These are phyloP conservation scores for Entomortierella beljakovae DNA, from an alignment of 192 early-diverging fungal species.

Conservation along the genomic window DNA sequence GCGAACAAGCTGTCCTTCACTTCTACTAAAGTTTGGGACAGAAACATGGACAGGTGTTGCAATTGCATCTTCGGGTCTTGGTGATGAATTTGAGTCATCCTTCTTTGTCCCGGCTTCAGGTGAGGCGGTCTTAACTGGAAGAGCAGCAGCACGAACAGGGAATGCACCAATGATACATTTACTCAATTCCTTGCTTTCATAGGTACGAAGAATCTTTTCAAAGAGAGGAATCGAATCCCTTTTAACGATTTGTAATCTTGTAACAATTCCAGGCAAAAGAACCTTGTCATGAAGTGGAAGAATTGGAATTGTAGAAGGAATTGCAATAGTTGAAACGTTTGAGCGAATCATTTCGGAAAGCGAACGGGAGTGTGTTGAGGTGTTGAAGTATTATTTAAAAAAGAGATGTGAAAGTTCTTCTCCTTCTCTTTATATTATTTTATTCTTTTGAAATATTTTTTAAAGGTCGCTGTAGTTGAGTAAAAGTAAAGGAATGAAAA, in stretches of 20 bases:
- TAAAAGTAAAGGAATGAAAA: too few relatives aligned
- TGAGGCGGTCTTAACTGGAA: neutral
- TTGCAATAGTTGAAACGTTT: conserved; percentile 27
- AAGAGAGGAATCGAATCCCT: conserved; percentile 67
- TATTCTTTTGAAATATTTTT: too few relatives aligned
- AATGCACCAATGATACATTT: conserved; percentile 58
- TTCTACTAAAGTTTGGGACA: neutral
- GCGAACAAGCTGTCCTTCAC: conserved; percentile 9
- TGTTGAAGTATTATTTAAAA: too few relatives aligned
- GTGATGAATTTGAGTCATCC: neutral
- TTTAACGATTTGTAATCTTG: conserved; percentile 66
- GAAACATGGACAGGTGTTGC: conserved; percentile 6
- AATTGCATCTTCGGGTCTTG: conserved; percentile 5
- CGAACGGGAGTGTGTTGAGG: neutral
- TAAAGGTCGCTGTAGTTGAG: too few relatives aligned
- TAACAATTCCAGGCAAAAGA: conserved; percentile 73
- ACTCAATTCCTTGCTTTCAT: conserved; percentile 48
- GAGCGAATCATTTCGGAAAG: conserved; percentile 32
- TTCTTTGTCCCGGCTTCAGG: neutral
- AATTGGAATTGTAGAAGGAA: conserved; percentile 59
- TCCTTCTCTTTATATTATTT: too few relatives aligned
- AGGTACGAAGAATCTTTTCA: conserved; percentile 56
- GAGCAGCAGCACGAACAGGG: conserved; percentile 29
- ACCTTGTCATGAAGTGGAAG: conserved; percentile 67
- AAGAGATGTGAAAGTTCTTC: too few relatives aligned